Percentiles rank a stretch among this genome's conserved stretches.
These are phyloP conservation scores for Uronychia binucleata DNA, from an alignment of 73 alveolate species.

Conservation along the genomic window DNA sequence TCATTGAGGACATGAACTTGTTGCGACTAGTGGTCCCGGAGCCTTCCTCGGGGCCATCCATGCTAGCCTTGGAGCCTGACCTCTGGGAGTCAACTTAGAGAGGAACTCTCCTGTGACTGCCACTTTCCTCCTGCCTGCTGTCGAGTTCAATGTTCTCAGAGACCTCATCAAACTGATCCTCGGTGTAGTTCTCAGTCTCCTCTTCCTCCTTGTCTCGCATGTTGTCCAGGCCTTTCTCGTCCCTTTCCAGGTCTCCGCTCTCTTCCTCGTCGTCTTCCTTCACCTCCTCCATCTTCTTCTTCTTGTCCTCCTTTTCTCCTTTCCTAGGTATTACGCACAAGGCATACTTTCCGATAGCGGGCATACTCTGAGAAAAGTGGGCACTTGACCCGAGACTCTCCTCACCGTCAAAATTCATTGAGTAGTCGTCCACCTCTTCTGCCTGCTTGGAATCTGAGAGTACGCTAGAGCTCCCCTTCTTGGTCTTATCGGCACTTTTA, in stretches of 20 bases:
- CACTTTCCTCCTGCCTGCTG: background rate
- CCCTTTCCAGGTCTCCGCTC: background rate
- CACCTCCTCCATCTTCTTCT: background rate
- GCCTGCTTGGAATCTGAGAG: background rate
- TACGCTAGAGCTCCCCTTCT: background rate
- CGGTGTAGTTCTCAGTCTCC: background rate
- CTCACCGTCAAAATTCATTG: background rate
- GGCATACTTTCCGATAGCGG: background rate
- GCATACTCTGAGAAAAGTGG: background rate
- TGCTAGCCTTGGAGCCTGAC: constrained; percentile 1
- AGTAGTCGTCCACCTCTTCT: background rate
- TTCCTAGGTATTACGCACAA: background rate
- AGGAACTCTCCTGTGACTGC: background rate
- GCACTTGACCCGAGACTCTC: background rate
- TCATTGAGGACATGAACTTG: no score
- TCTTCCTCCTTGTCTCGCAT: background rate
- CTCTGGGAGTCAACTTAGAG: background rate
- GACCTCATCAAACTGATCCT: background rate
- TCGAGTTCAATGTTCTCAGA: background rate
- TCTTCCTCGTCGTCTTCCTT: background rate
- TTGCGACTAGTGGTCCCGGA: no score
- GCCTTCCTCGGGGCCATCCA: no score
- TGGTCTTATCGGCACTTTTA: background rate
- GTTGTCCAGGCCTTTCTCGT: background rate
- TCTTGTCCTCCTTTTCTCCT: background rate